Conservation (phyloP, 1,284 basidiomycete genomes). For the Kalmanozyma brasiliensis region DNA sequence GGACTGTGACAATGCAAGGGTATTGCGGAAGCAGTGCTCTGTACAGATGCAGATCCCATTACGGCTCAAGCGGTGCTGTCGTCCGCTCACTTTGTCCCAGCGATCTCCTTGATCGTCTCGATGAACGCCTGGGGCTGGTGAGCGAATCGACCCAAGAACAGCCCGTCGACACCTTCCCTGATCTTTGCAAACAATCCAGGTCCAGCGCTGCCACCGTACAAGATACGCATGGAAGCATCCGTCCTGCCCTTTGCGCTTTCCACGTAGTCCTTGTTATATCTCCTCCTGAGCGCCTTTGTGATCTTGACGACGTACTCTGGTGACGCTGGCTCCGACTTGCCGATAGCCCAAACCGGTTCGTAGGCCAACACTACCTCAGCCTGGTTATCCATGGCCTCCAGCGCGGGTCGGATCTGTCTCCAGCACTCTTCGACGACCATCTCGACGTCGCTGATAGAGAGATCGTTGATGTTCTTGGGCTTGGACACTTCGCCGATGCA, state of each 20-base stretch:
- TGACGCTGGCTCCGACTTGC: slow-evolving; percentile 53
- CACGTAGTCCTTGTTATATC: slow-evolving; percentile 40
- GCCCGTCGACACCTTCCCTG: slow-evolving; percentile 58
- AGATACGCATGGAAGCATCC: slow-evolving; percentile 47
- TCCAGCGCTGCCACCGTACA: slow-evolving; percentile 62
- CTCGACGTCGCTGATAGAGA: slow-evolving; percentile 23
- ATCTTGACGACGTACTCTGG: slow-evolving; percentile 61
- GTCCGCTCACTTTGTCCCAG: slow-evolving; percentile 26
- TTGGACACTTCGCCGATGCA: slow-evolving; percentile 57
- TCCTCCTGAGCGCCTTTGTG: slow-evolving; percentile 51
- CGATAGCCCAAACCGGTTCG: slow-evolving; percentile 66
- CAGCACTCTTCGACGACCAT: slow-evolving; percentile 57
- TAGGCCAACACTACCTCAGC: slow-evolving; percentile 58
- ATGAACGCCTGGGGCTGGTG: slow-evolving; percentile 58
- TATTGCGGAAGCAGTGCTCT: too few species aligned
- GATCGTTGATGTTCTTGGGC: slow-evolving; percentile 32
- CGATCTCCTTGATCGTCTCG: slow-evolving; percentile 57
- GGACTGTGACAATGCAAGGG: background rate
- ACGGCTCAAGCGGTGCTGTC: too few species aligned
- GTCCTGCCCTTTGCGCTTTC: slow-evolving; percentile 23
- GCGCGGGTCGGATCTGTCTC: slow-evolving; percentile 53
- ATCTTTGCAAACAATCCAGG: slow-evolving; percentile 59
- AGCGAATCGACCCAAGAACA: slow-evolving; percentile 63
- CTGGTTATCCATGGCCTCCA: slow-evolving; percentile 23
- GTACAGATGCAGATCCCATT: too few species aligned